Base-by-base conservation (phyloP, 257 asterid genomes). In the Henckelia pumila region DNA sequence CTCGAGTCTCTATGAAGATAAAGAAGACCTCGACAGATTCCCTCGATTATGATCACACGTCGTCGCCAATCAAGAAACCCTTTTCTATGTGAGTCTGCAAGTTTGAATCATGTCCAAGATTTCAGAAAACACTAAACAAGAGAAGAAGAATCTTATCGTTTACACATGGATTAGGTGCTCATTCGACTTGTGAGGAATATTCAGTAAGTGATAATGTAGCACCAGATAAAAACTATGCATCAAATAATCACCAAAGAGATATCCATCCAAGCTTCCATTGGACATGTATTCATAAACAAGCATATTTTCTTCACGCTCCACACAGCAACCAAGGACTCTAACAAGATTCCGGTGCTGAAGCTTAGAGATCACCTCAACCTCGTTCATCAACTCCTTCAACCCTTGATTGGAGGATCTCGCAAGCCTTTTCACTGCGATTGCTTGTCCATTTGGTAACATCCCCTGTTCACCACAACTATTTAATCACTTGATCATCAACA, bases 1-100 rank as follows among this genome's bases (percentile, higher is more conserved):
- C 85, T 83, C 17, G 85, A 80, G 62, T 83, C 88, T 49, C 88
- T 75, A 64, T 83, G 88, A 58, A 77, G 82, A 71, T 83, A 83
- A 2, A 83, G 68, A 30, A 83, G 77, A 55, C 88, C 85, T 75
- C 88, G 67, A 4, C 85, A 85, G 53, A 83, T 78, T 61, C 83
- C 88, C 73, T 80, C 82, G 13, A 83, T 83, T 30, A 83, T 78
- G 9, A 22, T 53, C 40, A 75, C 71, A 7, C 85, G 77, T 53
- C 73, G 68, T 60, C 49, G 69, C 88, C 88, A 77, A 56, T 77
- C 76, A 50, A 83, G 71, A 56, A 63, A 70, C 8, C 33, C 56
- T 67, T 67, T 66, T 69, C 70, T 80, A 49, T 13, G 75, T 1
- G 77, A 25, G 24, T 80, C 87, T 82, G 74, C 17, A 9, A 24